A percentile compares a stretch with the other conserved stretches of the same genome.
These are phyloP conservation scores for Pseudocercospora fijiensis DNA, from an alignment of 2,329 filamentous ascomycete species.

Conservation along the genomic window DNA sequence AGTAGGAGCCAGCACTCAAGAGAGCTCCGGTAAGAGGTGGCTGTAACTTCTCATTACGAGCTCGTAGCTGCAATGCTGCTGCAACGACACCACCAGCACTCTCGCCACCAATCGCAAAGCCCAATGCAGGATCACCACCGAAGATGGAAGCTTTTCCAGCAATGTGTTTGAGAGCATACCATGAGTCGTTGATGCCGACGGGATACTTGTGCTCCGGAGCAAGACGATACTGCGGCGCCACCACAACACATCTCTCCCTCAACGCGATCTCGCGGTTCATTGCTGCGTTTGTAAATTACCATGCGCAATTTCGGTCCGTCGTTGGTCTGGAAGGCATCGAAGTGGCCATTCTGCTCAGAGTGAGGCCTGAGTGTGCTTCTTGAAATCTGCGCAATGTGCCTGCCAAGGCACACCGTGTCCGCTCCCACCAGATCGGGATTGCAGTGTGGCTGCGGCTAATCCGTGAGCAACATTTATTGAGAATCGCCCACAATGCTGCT, in stretches of 20 bases:
- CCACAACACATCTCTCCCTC: slow-evolving; percentile 15
- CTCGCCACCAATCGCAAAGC: slow-evolving; percentile 50
- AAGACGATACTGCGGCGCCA: slow-evolving; percentile 43
- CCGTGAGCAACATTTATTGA: too few relatives aligned
- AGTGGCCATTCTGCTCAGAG: neutral
- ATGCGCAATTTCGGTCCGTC: too few relatives aligned
- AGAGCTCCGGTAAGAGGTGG: slow-evolving; percentile 49
- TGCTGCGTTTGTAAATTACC: slow-evolving; percentile 14
- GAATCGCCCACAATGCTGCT: too few relatives aligned
- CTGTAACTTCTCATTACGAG: slow-evolving; percentile 41
- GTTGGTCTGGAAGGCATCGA: slow-evolving; percentile 1
- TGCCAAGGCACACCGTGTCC: too few relatives aligned
- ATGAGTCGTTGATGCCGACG: slow-evolving; percentile 47
- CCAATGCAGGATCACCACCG: slow-evolving; percentile 43
- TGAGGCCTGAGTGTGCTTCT: neutral
- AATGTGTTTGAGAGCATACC: slow-evolving; percentile 47
- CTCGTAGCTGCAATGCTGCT: slow-evolving; percentile 45
- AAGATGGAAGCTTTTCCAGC: slow-evolving; percentile 42
- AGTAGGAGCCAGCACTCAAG: slow-evolving; percentile 41
- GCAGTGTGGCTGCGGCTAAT: too few relatives aligned
- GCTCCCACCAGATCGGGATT: too few relatives aligned
- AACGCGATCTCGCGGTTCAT: slow-evolving; percentile 15
- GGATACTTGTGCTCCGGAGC: slow-evolving; percentile 54
- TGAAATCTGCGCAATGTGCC: neutral
- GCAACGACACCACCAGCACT: slow-evolving; percentile 53